A percentile compares a stretch with the other conserved stretches of the same genome.
Conservation (phyloP, 768 basidiomycete species). For the Serendipita vermifera region DNA sequence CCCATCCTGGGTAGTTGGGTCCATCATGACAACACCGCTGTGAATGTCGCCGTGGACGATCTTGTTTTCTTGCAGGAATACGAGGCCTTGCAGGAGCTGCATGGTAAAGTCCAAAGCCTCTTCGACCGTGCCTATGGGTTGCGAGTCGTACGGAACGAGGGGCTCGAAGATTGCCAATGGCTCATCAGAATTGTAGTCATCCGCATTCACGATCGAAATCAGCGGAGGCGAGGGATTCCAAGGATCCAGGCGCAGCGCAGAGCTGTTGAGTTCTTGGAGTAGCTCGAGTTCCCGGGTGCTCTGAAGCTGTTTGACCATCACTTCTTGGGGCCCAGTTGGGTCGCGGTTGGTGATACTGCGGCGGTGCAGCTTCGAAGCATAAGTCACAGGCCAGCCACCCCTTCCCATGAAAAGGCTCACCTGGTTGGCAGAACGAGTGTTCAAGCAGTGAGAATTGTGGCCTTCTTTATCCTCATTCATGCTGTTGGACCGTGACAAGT, state of each 20-base stretch:
- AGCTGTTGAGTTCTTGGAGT: background rate
- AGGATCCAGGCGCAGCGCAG: background rate
- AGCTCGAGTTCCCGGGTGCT: background rate
- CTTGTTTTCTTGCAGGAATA: background rate
- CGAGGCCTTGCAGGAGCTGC: background rate
- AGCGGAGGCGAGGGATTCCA: slow-evolving; percentile 1
- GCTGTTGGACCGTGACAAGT: too few relatives aligned
- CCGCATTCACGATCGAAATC: background rate
- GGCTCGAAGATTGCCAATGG: background rate
- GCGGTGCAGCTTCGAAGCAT: too few relatives aligned
- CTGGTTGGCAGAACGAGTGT: too few relatives aligned
- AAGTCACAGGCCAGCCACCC: too few relatives aligned
- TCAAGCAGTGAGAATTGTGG: too few relatives aligned
- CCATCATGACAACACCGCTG: background rate
- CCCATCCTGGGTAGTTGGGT: background rate
- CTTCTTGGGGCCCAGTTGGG: background rate
- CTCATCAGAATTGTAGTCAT: background rate
- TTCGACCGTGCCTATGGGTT: background rate
- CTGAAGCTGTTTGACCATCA: background rate
- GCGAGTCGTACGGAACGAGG: background rate
- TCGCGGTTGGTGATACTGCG: too few relatives aligned
- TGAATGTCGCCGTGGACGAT: background rate
- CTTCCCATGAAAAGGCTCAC: too few relatives aligned
- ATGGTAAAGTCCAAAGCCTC: background rate
- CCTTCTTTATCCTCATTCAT: too few relatives aligned